Base-by-base conservation (phyloP, 768 basidiomycete genomes). In the Rhodosporidiobolus odoratus region DNA sequence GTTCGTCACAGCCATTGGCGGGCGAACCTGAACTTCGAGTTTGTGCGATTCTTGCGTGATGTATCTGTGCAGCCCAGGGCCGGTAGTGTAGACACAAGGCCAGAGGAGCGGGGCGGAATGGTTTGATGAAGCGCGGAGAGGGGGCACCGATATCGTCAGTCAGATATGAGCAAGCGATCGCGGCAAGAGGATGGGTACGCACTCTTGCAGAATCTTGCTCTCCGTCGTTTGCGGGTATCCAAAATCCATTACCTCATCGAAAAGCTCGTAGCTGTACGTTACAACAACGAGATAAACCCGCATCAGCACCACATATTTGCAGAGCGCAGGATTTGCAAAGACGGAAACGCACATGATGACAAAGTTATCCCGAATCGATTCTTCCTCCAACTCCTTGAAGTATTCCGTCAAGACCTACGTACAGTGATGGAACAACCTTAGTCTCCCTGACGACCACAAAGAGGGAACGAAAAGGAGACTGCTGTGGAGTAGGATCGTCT, bases 221-320 rank as follows among this genome's bases (percentile, higher is more conserved):
- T 99, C 96, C 23, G 96, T 98, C 50, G 95, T 99, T 80, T 98
- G 96, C 0, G 96, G 95, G 79, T 89, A 97, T 13, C 96, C 96
- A 81, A 96, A 99, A 82, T 99, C 96, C 93, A 98, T 97, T 92
- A 98, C 97, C 83, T 99, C 96, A 77, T 98, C 95, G 83, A 99
- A 85, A 63, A 98, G 86, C 79, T 98, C 95, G 80, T 96, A 99
- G 67, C 68, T 69, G 63, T 40, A 40, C 57, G 37, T n/a, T 2
- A n/a, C n/a, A 23, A 15, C 32, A 19, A 30, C 5, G n/a, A 7
- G 19, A 2, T 23, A 41, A 34, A 43, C n/a, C 27, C 19, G 37
- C 37, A 43, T 56, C 16, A 34, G 32, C 54, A 9, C 23, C 32
- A 34, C 32, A 50, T 8, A 35, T 41, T 15, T 30, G 6, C 16